Percentiles rank a stretch among this genome's conserved stretches.
phyloP scores from a whole-genome alignment of 78 protist genomes.

The Emiliania huxleyi region DNA sequence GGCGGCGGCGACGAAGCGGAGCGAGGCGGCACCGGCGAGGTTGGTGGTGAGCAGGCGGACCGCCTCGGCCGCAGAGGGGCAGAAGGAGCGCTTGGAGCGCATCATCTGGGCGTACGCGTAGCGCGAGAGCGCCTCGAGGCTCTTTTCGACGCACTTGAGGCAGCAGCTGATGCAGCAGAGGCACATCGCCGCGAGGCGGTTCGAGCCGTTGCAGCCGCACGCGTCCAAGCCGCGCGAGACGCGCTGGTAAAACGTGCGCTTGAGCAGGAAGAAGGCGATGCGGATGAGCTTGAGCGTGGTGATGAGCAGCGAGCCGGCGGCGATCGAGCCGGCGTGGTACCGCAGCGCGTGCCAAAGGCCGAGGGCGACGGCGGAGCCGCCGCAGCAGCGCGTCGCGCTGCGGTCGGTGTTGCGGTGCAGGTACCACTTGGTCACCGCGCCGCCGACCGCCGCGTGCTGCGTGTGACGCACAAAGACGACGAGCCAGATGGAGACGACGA shows the following conservation, averaged over 20 bases:
- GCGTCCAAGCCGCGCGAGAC: background rate
- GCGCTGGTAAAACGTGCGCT: background rate
- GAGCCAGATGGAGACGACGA: background rate
- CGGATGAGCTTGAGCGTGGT: background rate
- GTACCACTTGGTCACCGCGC: background rate
- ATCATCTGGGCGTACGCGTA: background rate
- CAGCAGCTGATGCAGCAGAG: background rate
- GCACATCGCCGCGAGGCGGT: background rate
- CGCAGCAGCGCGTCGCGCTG: background rate
- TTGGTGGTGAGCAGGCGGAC: background rate
- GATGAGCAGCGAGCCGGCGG: background rate
- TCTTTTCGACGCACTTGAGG: background rate
- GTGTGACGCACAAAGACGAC: background rate
- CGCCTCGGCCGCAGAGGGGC: background rate
- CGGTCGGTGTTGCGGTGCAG: background rate
- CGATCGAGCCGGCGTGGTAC: background rate
- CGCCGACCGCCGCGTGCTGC: background rate
- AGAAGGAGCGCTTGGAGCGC: background rate
- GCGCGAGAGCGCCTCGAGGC: background rate
- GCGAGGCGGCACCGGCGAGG: background rate
- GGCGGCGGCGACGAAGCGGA: background rate
- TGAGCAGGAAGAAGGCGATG: background rate
- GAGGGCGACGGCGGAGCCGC: background rate
- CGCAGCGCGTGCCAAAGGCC: background rate
- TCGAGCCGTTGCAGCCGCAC: background rate